phyloP scores from a whole-genome alignment of 2,329 filamentous ascomycete species.

The Pestalotiopsis sp. region DNA sequence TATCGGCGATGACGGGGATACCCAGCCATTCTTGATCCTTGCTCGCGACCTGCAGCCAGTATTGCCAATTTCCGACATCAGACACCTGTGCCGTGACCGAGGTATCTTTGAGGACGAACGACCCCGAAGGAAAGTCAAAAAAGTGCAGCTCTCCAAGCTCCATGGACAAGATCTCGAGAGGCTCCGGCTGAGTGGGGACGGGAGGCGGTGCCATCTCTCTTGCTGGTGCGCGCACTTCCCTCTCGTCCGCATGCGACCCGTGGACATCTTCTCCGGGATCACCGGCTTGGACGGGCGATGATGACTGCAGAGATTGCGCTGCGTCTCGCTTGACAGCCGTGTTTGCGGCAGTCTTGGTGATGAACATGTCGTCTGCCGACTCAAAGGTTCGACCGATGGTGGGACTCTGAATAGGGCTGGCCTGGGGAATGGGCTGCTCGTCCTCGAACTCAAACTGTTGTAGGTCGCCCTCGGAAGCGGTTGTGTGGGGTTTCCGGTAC shows the following conservation, averaged over 20 bases:
- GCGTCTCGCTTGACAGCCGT: conserved; percentile 44
- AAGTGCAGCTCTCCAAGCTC: conserved; percentile 86
- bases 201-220: conserved; percentile 42
- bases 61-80: conserved; percentile 88
- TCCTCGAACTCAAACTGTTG: conserved; percentile 77
- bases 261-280: conserved; percentile 42
- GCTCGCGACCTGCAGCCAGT: conserved; percentile 87
- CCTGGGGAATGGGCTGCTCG: conserved; percentile 63
- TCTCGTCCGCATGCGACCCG: conserved; percentile 34
- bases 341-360: conserved; percentile 48
- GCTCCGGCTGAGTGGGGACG: conserved; percentile 66
- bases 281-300: conserved; percentile 28
- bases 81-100: conserved; percentile 77
- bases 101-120: conserved; percentile 79
- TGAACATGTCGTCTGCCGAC: conserved; percentile 57
- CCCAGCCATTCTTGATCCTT: conserved; percentile 82
- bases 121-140: conserved; percentile 84
- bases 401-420: conserved; percentile 63
- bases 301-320: conserved; percentile 14
- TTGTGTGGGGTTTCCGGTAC: conserved; percentile 76
- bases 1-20: conserved; percentile 81
- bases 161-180: conserved; percentile 70
- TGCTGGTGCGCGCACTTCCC: conserved; percentile 27
- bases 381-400: conserved; percentile 54
- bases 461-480: conserved; percentile 79